phyloP scores from a whole-genome alignment of 2,329 filamentous ascomycete genomes.

The Fusarium oxysporum region DNA sequence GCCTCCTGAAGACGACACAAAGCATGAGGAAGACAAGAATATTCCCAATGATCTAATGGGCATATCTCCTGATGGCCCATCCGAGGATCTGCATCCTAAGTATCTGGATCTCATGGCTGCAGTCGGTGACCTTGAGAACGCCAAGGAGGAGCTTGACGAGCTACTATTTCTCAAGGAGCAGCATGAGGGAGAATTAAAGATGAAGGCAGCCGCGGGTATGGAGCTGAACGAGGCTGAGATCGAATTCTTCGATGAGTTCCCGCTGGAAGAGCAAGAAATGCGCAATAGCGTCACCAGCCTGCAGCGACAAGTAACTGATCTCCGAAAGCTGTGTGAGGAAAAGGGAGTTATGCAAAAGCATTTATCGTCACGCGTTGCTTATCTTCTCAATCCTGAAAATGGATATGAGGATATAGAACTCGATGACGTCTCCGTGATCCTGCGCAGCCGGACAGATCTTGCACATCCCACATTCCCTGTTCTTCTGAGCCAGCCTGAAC shows the following conservation, averaged over 20 bases:
- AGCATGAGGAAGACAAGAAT: conserved; percentile 27
- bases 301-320: conserved; percentile 48
- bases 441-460: conserved; percentile 45
- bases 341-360: conserved; percentile 58
- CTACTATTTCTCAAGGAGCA: conserved; percentile 54
- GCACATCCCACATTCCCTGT: conserved; percentile 57
- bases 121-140: conserved; percentile 59
- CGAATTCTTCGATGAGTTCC: conserved; percentile 60
- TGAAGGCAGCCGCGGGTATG: conserved; percentile 47
- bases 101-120: conserved; percentile 58
- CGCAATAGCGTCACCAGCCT: conserved; percentile 49
- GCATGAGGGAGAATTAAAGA: conserved; percentile 52
- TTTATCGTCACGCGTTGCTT: conserved; percentile 53
- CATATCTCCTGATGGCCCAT: conserved; percentile 50
- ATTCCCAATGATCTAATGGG: conserved; percentile 51
- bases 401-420: conserved; percentile 58
- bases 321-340: conserved; percentile 56
- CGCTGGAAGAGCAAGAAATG: conserved; percentile 51
- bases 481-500: conserved; percentile 61
- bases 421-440: conserved; percentile 44
- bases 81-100: conserved; percentile 60
- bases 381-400: conserved; percentile 53
- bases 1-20: conserved; percentile 3
- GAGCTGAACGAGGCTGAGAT: conserved; percentile 52
- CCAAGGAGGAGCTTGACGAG: conserved; percentile 60